These are phyloP conservation scores for Neofusicoccum sp. DNA, from an alignment of 2,329 filamentous ascomycete genomes.

Conservation along the genomic window DNA sequence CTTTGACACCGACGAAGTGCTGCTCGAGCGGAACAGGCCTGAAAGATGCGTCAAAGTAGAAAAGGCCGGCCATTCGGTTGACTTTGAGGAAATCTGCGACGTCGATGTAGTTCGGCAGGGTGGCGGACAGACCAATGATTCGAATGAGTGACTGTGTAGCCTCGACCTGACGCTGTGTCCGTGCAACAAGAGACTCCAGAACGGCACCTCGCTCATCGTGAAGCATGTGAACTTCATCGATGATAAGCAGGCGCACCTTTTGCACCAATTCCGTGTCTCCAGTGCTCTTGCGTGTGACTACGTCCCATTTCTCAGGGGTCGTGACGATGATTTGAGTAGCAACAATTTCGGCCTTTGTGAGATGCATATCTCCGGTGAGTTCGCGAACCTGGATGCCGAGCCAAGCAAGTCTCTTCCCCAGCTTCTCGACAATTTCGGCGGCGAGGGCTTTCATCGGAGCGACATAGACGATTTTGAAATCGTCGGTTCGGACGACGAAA, in stretches of 20 bases:
- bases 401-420: slow-evolving; percentile 90
- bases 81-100: slow-evolving; percentile 97
- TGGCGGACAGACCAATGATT: slow-evolving; percentile 92
- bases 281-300: slow-evolving; percentile 93
- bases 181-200: slow-evolving; percentile 89
- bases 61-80: slow-evolving; percentile 86
- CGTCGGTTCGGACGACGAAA: slow-evolving; percentile 77
- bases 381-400: slow-evolving; percentile 88
- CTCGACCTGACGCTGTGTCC: slow-evolving; percentile 94
- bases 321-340: slow-evolving; percentile 98
- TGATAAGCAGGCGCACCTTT: slow-evolving; percentile 92
- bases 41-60: slow-evolving; percentile 97
- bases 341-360: slow-evolving; percentile 93
- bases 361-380: slow-evolving; percentile 96
- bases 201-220: slow-evolving; percentile 97
- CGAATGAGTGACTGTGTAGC: slow-evolving; percentile 97
- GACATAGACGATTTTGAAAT: slow-evolving; percentile 98
- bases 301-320: slow-evolving; percentile 98
- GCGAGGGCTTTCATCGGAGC: slow-evolving; percentile 98
- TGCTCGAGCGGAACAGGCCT: slow-evolving; percentile 94
- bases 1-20: slow-evolving; percentile 94
- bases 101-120: slow-evolving; percentile 92
- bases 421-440: slow-evolving; percentile 91
- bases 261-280: slow-evolving; percentile 97
- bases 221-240: slow-evolving; percentile 99